Conservation (phyloP, 805 yeast species). For the Yamadazyma philogaea region DNA sequence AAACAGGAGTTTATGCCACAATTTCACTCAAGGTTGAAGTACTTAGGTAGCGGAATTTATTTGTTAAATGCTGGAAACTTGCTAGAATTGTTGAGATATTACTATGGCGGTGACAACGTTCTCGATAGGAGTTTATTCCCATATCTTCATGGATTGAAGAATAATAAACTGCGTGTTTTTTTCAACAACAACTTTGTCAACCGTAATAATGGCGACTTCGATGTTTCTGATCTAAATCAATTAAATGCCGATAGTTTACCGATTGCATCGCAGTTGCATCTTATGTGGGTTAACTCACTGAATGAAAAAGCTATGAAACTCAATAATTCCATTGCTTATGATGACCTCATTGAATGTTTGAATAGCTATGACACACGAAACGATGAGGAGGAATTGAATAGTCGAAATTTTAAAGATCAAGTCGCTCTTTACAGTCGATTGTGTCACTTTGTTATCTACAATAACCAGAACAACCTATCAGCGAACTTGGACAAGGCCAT, state of each 20-base stretch:
- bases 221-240: slow-evolving; percentile 7
- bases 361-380: neutral
- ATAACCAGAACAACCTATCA: slow-evolving; percentile 18
- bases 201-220: slow-evolving; percentile 8
- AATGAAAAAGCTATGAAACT: slow-evolving; percentile 9
- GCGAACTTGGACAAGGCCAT: slow-evolving; percentile 20
- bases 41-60: slow-evolving; percentile 5
- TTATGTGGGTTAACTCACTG: slow-evolving; percentile 18
- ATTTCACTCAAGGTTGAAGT: slow-evolving; percentile 5
- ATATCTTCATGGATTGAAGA: slow-evolving; percentile 32
- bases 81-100: slow-evolving; percentile 16
- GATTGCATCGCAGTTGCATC: slow-evolving; percentile 14
- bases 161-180: slow-evolving; percentile 26
- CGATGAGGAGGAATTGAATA: slow-evolving; percentile 18
- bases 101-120: slow-evolving; percentile 14
- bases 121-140: slow-evolving; percentile 25
- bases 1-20: slow-evolving; percentile 2
- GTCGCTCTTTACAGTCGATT: slow-evolving; percentile 29
- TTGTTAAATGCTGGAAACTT: slow-evolving; percentile 12
- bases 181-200: slow-evolving; percentile 19
- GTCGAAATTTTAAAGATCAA: slow-evolving; percentile 30
- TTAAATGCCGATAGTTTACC: slow-evolving; percentile 9
- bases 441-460: slow-evolving; percentile 32
- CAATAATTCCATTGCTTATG: slow-evolving; percentile 18
- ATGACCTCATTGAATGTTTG: slow-evolving; percentile 12